A percentile compares a stretch with the other conserved stretches of the same genome.
Conservation (phyloP, 148 eudicot species). For the Beta vulgaris region DNA sequence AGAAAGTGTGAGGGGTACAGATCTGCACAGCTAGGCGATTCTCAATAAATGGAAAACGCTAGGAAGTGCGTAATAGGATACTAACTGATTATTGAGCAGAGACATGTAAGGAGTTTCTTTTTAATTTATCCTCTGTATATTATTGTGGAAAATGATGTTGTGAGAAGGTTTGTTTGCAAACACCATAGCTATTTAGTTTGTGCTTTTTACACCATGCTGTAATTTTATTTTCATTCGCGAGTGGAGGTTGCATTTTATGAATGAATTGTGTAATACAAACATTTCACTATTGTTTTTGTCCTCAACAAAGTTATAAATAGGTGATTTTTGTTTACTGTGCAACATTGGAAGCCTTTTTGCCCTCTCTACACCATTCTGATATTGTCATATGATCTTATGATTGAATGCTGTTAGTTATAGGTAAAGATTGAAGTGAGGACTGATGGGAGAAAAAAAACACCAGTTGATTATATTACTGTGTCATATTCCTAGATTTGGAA, state of each 20-base stretch:
- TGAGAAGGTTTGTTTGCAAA: conserved; percentile 1
- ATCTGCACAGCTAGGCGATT: conserved; percentile 23
- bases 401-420: no score
- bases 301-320: neutral
- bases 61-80: neutral
- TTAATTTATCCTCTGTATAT: conserved; percentile 20
- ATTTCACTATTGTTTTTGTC: neutral
- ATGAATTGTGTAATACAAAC: neutral
- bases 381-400: neutral
- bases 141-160: conserved; percentile 16
- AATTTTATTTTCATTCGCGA: neutral
- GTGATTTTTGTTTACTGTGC: neutral
- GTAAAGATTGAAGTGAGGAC: no score
- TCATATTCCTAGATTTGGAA: no score
- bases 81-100: no score
- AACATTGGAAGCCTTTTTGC: neutral
- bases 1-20: conserved; percentile 16
- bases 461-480: no score
- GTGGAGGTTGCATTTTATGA: conserved; percentile 4
- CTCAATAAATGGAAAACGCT: conserved; percentile 18
- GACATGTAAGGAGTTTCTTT: neutral
- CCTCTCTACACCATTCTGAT: neutral
- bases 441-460: no score
- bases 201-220: conserved; percentile 2
- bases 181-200: conserved; percentile 8